Conservation (phyloP, 2,329 filamentous ascomycete genomes). For the Fusarium miscanthi region DNA sequence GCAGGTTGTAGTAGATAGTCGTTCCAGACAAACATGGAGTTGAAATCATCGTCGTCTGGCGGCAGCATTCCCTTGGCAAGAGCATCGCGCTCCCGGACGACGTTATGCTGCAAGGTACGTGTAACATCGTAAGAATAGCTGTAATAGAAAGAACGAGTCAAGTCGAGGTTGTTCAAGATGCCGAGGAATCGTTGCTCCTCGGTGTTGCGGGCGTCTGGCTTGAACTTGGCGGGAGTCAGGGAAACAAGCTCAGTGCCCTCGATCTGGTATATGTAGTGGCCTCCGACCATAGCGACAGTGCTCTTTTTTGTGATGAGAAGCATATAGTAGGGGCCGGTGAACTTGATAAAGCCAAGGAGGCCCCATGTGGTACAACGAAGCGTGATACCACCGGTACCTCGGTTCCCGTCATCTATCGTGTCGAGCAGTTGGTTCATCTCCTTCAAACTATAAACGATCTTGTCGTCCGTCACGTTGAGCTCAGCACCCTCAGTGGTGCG, state of each 20-base stretch:
- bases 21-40: constrained; percentile 99
- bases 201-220: constrained; percentile 80
- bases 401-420: constrained; percentile 95
- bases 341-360: constrained; percentile 91
- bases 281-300: constrained; percentile 94
- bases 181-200: constrained; percentile 90
- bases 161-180: constrained; percentile 90
- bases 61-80: constrained; percentile 72
- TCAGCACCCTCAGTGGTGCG: constrained; percentile 82
- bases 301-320: constrained; percentile 94
- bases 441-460: constrained; percentile 90
- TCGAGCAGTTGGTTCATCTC: constrained; percentile 95
- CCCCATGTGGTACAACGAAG: constrained; percentile 94
- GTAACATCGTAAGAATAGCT: constrained; percentile 99
- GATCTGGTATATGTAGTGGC: constrained; percentile 95
- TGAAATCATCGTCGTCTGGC: constrained; percentile 73
- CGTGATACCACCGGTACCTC: constrained; percentile 87
- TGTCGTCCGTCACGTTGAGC: constrained; percentile 89
- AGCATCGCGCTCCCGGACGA: constrained; percentile 80
- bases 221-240: constrained; percentile 80
- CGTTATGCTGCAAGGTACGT: constrained; percentile 90
- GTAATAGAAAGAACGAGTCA: constrained; percentile 95
- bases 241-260: constrained; percentile 94
- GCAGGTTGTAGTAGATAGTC: constrained; percentile 86
- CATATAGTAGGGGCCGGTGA: constrained; percentile 98